Evolutionary conservation across 1,284 basidiomycete species (phyloP).

Genomic region (Rhodotorula glutinis): DNA sequence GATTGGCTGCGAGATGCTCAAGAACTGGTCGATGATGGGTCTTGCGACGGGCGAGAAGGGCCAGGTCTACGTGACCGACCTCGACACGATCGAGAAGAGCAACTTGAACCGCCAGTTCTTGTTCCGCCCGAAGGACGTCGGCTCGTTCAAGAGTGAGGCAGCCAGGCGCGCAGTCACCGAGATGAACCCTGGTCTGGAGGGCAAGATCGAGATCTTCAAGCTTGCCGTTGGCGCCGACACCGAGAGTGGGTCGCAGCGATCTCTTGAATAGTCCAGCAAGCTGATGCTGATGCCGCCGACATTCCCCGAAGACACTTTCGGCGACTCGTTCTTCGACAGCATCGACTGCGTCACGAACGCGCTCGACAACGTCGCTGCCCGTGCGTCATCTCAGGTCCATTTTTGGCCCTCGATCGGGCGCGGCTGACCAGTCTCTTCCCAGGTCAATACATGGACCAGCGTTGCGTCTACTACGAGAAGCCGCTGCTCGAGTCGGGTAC

Average conservation of each 20-base stretch:
- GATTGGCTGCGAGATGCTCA: conserved; percentile 99
- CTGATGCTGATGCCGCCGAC: neutral
- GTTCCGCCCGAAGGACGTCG: conserved; percentile 94
- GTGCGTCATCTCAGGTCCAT: conserved; percentile 58
- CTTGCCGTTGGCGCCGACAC: conserved; percentile 91
- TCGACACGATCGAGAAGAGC: conserved; percentile 99
- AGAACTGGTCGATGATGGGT: conserved; percentile 99
- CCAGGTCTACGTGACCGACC: conserved; percentile 88
- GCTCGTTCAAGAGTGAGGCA: conserved; percentile 96
- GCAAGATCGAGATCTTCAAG: conserved; percentile 85
- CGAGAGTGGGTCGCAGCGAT: conserved; percentile 65
- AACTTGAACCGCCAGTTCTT: conserved; percentile 98
- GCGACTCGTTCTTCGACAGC: conserved; percentile 79
- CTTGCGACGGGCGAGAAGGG: conserved; percentile 78
- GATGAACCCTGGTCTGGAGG: conserved; percentile 92
- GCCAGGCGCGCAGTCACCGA: conserved; percentile 87
- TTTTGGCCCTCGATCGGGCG: too few species aligned
- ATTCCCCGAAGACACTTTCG: conserved; percentile 83
- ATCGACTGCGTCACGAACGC: conserved; percentile 99
- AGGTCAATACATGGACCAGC: conserved; percentile 91
- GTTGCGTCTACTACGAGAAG: conserved; percentile 96
- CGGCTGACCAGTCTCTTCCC: neutral
- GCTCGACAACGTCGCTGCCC: conserved; percentile 94
- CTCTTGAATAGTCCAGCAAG: neutral
- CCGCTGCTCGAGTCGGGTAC: conserved; percentile 97